A percentile compares a stretch with the other conserved stretches of the same genome.
Evolutionary conservation across 257 asterid genomes (phyloP).

Genomic region (Haberlea rhodopensis): DNA sequence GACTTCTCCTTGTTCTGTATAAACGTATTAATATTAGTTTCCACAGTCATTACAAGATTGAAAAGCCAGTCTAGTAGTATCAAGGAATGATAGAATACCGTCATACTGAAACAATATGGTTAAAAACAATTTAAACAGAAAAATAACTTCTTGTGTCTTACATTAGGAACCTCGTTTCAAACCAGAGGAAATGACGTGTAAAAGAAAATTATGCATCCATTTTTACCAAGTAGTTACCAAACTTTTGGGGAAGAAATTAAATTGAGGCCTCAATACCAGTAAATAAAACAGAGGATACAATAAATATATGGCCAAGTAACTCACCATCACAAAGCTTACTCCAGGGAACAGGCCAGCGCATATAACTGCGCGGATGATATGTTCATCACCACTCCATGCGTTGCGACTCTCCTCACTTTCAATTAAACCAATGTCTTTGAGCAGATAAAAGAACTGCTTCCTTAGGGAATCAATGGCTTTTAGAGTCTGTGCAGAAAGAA

Average conservation of each 20-base stretch:
- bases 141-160: neutral
- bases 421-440: constrained; percentile 71
- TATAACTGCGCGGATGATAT: constrained; percentile 71
- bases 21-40: constrained; percentile 20
- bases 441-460: constrained; percentile 72
- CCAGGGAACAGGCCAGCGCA: constrained; percentile 95
- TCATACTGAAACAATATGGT: neutral
- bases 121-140: neutral
- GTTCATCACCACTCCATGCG: constrained; percentile 64
- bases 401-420: constrained; percentile 67
- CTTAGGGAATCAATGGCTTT: constrained; percentile 87
- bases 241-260: neutral
- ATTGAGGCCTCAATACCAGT: constrained; percentile 11
- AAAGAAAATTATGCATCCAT: constrained; percentile 14
- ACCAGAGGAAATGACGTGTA: constrained; percentile 11
- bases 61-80: constrained; percentile 6
- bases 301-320: constrained; percentile 27
- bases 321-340: constrained; percentile 90
- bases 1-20: constrained; percentile 91
- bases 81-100: constrained; percentile 1
- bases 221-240: neutral
- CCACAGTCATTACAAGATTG: constrained; percentile 13
- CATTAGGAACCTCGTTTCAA: neutral
- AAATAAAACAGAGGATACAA: constrained; percentile 9
- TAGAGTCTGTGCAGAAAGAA: constrained; percentile 84